Evolutionary conservation across 1,139 yeast species (phyloP).

Genomic region (Nematodospora anomalae): DNA sequence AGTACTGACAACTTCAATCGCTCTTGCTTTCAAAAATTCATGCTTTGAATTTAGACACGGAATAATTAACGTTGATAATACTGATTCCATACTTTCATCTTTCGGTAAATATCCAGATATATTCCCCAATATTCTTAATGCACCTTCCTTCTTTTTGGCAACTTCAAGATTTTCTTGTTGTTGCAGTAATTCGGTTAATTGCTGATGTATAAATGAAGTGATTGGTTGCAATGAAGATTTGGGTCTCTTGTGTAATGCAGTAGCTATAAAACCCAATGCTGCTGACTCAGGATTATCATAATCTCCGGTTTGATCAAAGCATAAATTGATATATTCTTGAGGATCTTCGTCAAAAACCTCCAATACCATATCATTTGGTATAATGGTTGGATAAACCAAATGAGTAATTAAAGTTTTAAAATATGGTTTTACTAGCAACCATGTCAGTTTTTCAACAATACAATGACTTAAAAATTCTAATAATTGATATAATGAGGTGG

Average conservation of each 20-base stretch:
- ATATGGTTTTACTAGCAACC: conserved; percentile 73
- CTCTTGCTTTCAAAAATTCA: conserved; percentile 81
- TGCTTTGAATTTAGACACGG: conserved; percentile 68
- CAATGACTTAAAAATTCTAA: conserved; percentile 72
- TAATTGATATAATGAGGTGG: conserved; percentile 64
- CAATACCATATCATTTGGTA: conserved; percentile 67
- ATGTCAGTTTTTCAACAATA: conserved; percentile 64
- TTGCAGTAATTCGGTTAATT: conserved; percentile 43
- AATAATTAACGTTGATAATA: conserved; percentile 61
- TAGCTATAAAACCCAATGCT: conserved; percentile 59
- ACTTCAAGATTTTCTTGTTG: conserved; percentile 50
- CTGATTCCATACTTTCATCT: conserved; percentile 55
- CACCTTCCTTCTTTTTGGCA: conserved; percentile 79
- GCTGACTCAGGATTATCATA: conserved; percentile 66
- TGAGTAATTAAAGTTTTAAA: conserved; percentile 64
- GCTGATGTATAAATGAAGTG: conserved; percentile 61
- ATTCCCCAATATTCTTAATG: conserved; percentile 74
- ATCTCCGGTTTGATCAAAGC: conserved; percentile 66
- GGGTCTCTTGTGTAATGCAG: conserved; percentile 67
- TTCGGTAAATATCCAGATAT: conserved; percentile 69
- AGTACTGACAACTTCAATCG: conserved; percentile 74
- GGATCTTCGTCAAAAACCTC: conserved; percentile 88
- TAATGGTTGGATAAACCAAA: conserved; percentile 75
- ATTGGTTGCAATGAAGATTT: conserved; percentile 63
- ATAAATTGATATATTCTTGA: conserved; percentile 81